These are phyloP conservation scores for Pseudogymnoascus sp. DNA, from an alignment of 2,329 filamentous ascomycete species.

Conservation along the genomic window DNA sequence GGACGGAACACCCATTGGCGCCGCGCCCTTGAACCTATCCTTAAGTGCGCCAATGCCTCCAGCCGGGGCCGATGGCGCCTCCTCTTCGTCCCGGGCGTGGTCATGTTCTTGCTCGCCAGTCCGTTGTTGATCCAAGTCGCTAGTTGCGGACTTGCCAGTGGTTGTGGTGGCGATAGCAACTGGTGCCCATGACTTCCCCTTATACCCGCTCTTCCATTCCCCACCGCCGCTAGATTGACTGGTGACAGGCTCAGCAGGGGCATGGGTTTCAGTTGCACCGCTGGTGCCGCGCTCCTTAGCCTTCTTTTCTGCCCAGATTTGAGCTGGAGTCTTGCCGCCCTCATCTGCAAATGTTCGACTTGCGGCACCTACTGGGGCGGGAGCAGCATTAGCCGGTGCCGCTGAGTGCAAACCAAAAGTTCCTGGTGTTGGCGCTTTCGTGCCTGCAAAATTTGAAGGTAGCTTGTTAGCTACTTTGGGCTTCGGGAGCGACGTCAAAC, in stretches of 20 bases:
- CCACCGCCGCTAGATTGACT: slow-evolving; percentile 64
- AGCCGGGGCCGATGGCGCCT: slow-evolving; percentile 46
- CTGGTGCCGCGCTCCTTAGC: slow-evolving; percentile 64
- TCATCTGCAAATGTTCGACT: slow-evolving; percentile 92
- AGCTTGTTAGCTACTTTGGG: slow-evolving; percentile 93
- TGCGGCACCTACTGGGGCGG: slow-evolving; percentile 64
- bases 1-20: slow-evolving; percentile 55
- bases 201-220: slow-evolving; percentile 88
- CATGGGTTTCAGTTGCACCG: slow-evolving; percentile 38
- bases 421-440: slow-evolving; percentile 77
- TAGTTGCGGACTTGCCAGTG: slow-evolving; percentile 56
- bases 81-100: slow-evolving; percentile 41
- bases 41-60: slow-evolving; percentile 67
- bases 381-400: slow-evolving; percentile 46
- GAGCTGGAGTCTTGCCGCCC: slow-evolving; percentile 92
- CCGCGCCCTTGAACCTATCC: slow-evolving; percentile 74
- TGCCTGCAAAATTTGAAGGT: slow-evolving; percentile 69
- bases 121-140: slow-evolving; percentile 48
- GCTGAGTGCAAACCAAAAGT: slow-evolving; percentile 58
- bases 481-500: slow-evolving; percentile 82
- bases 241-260: slow-evolving; percentile 48
- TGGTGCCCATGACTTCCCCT: slow-evolving; percentile 81
- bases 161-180: slow-evolving; percentile 55
- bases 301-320: slow-evolving; percentile 97
- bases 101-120: slow-evolving; percentile 51